phyloP scores from a whole-genome alignment of 257 asterid genomes.

The Solanum chmielewskii region DNA sequence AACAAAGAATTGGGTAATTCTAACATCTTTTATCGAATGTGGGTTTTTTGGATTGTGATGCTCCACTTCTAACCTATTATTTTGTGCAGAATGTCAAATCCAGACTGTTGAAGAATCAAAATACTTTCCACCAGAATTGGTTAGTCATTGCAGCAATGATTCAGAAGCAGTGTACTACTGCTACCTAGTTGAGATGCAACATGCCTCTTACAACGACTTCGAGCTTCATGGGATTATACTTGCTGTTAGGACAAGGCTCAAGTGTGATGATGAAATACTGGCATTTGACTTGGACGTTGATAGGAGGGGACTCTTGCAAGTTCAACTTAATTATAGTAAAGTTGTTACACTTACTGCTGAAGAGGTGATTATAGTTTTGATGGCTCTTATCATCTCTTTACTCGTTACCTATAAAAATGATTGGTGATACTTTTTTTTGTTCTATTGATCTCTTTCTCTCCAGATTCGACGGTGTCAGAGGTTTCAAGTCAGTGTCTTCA shows the following conservation, averaged over 20 bases:
- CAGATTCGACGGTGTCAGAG: conserved; percentile 51
- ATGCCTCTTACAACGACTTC: conserved; percentile 15
- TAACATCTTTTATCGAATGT: neutral
- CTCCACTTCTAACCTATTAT: neutral
- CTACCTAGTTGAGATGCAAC: conserved; percentile 40
- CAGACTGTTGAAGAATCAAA: conserved; percentile 23
- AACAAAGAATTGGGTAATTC: conserved; percentile 31
- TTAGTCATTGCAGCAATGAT: conserved; percentile 13
- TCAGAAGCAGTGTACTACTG: conserved; percentile 18
- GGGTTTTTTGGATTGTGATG: neutral
- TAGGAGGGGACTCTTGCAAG: conserved; percentile 29
- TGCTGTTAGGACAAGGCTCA: conserved; percentile 43
- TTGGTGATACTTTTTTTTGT: neutral
- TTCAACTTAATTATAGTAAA: conserved; percentile 24
- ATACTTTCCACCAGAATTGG: conserved; percentile 59
- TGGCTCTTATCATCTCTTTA: neutral
- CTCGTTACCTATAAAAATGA: neutral
- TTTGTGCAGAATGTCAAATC: conserved; percentile 26
- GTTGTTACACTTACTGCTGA: conserved; percentile 16
- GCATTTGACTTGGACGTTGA: conserved; percentile 41
- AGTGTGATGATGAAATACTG: conserved; percentile 18
- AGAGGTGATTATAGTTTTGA: conserved; percentile 25
- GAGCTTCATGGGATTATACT: conserved; percentile 38
- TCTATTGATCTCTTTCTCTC: neutral
- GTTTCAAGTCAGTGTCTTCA: conserved; percentile 46